These are phyloP conservation scores for Acanthamoeba castellanii DNA, from an alignment of 208 protist genomes.

Conservation along the genomic window DNA sequence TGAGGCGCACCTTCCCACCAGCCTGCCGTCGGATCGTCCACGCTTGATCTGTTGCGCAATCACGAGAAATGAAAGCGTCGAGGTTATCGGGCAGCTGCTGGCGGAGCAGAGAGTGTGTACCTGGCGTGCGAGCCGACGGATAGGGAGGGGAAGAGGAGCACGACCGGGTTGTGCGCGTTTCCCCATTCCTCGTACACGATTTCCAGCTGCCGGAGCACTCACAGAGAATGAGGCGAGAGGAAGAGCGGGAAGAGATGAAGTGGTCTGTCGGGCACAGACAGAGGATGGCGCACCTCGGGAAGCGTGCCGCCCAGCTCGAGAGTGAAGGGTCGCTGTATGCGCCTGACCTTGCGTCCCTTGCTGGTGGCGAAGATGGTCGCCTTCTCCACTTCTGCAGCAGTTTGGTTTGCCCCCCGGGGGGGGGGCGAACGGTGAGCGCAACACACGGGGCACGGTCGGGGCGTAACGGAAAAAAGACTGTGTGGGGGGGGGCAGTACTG, in stretches of 20 bases:
- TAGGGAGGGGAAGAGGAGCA: constrained; percentile 69
- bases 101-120: neutral
- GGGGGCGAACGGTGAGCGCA: neutral
- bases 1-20: constrained; percentile 67
- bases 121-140: constrained; percentile 62
- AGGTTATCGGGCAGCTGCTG: neutral
- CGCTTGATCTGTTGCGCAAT: neutral
- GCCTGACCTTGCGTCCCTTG: constrained; percentile 31
- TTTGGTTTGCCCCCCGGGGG: no score
- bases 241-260: neutral
- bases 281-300: constrained; percentile 9
- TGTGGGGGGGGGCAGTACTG: no score
- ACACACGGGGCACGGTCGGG: no score
- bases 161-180: constrained; percentile 30
- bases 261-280: neutral
- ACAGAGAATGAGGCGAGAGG: neutral
- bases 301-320: constrained; percentile 62
- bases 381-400: constrained; percentile 15
- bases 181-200: constrained; percentile 71
- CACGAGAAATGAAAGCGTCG: neutral
- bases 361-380: constrained; percentile 63
- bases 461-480: no score
- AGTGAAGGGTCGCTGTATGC: constrained; percentile 19
- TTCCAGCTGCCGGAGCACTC: neutral
- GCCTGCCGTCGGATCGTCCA: constrained; percentile 62